Base-by-base conservation (phyloP, 2,329 filamentous ascomycete species). In the Onygenales sp. region DNA sequence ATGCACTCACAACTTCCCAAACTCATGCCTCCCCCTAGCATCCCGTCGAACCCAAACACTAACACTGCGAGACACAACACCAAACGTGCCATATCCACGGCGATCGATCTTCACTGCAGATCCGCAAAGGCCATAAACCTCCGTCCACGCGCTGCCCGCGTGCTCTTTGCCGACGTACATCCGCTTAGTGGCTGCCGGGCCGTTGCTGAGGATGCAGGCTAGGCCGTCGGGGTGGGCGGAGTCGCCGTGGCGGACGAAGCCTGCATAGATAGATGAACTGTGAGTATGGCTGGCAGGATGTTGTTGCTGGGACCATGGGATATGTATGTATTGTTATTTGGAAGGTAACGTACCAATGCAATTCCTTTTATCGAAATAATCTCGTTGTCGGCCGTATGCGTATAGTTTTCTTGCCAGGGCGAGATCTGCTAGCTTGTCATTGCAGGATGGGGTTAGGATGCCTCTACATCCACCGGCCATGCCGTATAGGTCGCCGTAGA, bases 401-500 rank as follows among this genome's bases (percentile, higher is more conserved):
- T 83, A 87, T 6, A 85, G 69, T 60, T 81, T 83, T 7, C 85
- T 76, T 1, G 81, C 81, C 8, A 84, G 75, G 39, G 81, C 75
- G 21, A 88, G 72, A 13, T 77, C 74, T 0, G 82, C 78, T 1
- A 87, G 72, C 46, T 74, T 75, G 8, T 75, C 76, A 33, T 75
- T 76, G 53, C 77, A 79, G 3, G 78, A 49, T 8, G 46, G 46
- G 27, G 8, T 49, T 10, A 49, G 46, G 14, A 49, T 49, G 11
- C 46, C 46, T 21, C 41, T 2, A 21, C 46, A 71, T 0, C 66
- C 69, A n/a, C 70, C 75, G 50, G 73, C 70, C 48, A 83, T 81
- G 21, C 84, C 84, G 65, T 85, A 86, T 0, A 87, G 65, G 62
- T 88, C 84, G 27, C 84, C 83, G 63, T 83, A 88, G 65, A 89